phyloP scores from a whole-genome alignment of 2,329 filamentous ascomycete species.

The Colletotrichum simmondsii region DNA sequence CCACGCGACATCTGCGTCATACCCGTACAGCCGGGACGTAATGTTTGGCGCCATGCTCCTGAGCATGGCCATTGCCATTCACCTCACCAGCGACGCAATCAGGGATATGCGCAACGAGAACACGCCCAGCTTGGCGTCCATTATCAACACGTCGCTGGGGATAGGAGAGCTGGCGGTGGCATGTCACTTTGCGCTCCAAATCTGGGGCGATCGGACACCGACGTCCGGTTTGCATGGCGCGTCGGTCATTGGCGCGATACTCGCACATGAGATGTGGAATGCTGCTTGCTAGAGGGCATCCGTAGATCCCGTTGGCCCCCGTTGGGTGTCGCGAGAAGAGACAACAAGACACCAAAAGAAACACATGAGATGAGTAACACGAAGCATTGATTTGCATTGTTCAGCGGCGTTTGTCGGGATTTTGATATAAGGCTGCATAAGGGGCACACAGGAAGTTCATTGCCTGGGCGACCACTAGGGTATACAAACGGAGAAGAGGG shows the following conservation, averaged over 20 bases:
- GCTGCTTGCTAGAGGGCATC: constrained; percentile 16
- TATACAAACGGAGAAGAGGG: neutral
- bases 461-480: neutral
- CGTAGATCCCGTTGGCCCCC: neutral
- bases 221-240: constrained; percentile 23
- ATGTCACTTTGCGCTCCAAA: constrained; percentile 31
- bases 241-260: constrained; percentile 31
- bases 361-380: constrained; percentile 21
- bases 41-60: constrained; percentile 35
- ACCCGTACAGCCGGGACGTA: constrained; percentile 32
- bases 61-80: constrained; percentile 27
- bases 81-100: constrained; percentile 31
- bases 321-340: neutral
- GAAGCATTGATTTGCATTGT: constrained; percentile 19
- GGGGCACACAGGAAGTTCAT: neutral
- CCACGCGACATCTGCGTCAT: constrained; percentile 27
- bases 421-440: neutral
- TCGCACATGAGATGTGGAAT: constrained; percentile 33
- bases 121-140: constrained; percentile 24
- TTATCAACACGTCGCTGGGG: constrained; percentile 27
- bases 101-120: constrained; percentile 20
- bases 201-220: constrained; percentile 21
- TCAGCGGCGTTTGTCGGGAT: constrained; percentile 14
- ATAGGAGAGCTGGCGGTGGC: constrained; percentile 30
- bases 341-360: neutral